These are phyloP conservation scores for Kazachstania psychrophila DNA, from an alignment of 805 yeast genomes.

Conservation along the genomic window DNA sequence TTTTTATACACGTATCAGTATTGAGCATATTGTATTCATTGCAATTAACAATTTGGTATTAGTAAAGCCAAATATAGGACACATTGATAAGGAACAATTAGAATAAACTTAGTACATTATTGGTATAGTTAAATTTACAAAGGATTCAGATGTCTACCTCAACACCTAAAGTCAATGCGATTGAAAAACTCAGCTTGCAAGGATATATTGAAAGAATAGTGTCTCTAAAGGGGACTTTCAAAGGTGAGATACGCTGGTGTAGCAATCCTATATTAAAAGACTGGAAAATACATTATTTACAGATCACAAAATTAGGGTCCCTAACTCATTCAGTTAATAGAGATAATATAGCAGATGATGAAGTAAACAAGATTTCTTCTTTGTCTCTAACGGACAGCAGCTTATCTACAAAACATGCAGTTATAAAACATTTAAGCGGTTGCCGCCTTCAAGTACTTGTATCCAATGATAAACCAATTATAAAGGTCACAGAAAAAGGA, in stretches of 20 bases:
- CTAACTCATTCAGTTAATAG: constrained; percentile 13
- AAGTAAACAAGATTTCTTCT: constrained; percentile 3
- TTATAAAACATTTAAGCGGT: constrained; percentile 20
- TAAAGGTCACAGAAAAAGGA: constrained; percentile 10
- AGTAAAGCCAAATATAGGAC: too few relatives aligned
- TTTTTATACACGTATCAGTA: too few relatives aligned
- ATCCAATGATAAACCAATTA: constrained; percentile 6
- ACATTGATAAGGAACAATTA: too few relatives aligned
- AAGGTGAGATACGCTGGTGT: constrained; percentile 21
- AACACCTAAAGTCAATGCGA: too few relatives aligned
- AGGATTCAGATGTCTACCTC: too few relatives aligned
- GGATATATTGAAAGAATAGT: background rate
- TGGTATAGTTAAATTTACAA: too few relatives aligned
- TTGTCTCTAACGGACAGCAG: background rate
- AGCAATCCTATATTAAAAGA: constrained; percentile 11
- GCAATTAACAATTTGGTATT: too few relatives aligned
- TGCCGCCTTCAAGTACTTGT: constrained; percentile 17
- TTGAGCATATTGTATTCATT: too few relatives aligned
- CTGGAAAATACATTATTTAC: constrained; percentile 18
- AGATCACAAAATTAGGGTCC: constrained; percentile 14
- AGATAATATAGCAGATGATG: background rate
- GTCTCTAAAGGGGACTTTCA: constrained; percentile 15
- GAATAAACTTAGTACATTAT: too few relatives aligned
- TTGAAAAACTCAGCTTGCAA: background rate
- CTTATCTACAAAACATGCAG: constrained; percentile 4